These are phyloP conservation scores for Lanmaoa pseudosensibilis DNA, from an alignment of 768 basidiomycete species.

Conservation along the genomic window DNA sequence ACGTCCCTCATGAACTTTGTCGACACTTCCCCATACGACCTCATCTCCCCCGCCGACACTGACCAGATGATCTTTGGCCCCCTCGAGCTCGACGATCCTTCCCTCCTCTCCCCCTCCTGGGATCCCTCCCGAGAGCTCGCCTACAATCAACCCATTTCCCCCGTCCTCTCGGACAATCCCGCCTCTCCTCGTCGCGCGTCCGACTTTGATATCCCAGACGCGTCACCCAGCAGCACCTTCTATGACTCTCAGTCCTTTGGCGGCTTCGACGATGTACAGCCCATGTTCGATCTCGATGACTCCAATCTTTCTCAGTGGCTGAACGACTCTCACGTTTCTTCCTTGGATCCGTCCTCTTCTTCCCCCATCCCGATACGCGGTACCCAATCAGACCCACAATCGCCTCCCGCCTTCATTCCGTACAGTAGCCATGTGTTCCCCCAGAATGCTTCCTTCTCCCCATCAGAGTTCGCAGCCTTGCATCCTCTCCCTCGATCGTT, in stretches of 20 bases:
- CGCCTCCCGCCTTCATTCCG: constrained; percentile 47
- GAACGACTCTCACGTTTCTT: constrained; percentile 51
- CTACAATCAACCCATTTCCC: constrained; percentile 42
- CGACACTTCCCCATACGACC: constrained; percentile 45
- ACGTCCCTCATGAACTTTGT: constrained; percentile 36
- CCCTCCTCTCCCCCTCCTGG: constrained; percentile 32
- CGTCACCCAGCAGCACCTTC: constrained; percentile 39
- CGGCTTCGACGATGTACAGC: constrained; percentile 33
- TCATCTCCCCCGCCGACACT: constrained; percentile 29
- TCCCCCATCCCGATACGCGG: constrained; percentile 65
- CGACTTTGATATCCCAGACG: constrained; percentile 43
- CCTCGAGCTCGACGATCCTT: constrained; percentile 33
- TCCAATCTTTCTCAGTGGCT: constrained; percentile 58
- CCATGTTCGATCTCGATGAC: constrained; percentile 42
- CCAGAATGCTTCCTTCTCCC: constrained; percentile 56
- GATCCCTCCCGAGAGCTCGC: constrained; percentile 34
- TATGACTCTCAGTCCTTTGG: constrained; percentile 35
- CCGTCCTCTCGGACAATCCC: constrained; percentile 39
- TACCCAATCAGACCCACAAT: constrained; percentile 42
- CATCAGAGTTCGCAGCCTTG: constrained; percentile 57
- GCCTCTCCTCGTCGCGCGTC: constrained; percentile 41
- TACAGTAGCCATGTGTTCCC: constrained; percentile 51
- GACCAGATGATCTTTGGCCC: constrained; percentile 39
- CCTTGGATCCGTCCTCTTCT: constrained; percentile 40
- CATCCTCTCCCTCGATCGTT: constrained; percentile 63